A percentile compares a stretch with the other conserved stretches of the same genome.
These are phyloP conservation scores for Xerocomus brunneocitrinus DNA, from an alignment of 768 basidiomycete genomes.

Conservation along the genomic window DNA sequence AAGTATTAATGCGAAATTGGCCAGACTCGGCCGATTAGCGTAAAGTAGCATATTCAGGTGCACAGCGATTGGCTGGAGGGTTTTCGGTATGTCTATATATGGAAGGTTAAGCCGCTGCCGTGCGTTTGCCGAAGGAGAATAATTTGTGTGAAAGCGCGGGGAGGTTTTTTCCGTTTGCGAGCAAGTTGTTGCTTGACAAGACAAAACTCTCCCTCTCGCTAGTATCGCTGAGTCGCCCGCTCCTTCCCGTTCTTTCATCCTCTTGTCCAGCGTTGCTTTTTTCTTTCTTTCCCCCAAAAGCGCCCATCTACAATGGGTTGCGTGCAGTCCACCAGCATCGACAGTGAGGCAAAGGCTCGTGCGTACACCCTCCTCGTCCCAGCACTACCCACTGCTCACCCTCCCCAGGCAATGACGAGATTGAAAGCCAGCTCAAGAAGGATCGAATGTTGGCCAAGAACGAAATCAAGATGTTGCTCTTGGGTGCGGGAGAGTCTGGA, in stretches of 20 bases:
- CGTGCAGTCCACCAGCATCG: constrained; percentile 62
- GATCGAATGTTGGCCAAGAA: constrained; percentile 88
- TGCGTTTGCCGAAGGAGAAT: constrained; percentile 16
- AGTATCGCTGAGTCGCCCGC: constrained; percentile 23
- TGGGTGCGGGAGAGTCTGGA: constrained; percentile 96
- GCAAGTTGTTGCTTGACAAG: constrained; percentile 1
- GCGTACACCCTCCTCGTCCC: constrained; percentile 31
- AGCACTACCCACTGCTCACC: neutral
- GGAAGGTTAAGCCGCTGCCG: constrained; percentile 15
- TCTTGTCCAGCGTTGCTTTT: constrained; percentile 5
- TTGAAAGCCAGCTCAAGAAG: constrained; percentile 86
- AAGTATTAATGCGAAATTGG: neutral
- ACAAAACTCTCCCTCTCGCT: constrained; percentile 8
- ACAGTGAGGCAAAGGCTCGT: constrained; percentile 83
- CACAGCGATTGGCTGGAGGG: constrained; percentile 2
- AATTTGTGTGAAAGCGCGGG: constrained; percentile 10
- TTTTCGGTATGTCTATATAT: constrained; percentile 12
- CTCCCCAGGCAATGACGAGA: constrained; percentile 81
- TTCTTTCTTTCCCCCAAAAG: constrained; percentile 5
- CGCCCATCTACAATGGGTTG: constrained; percentile 57
- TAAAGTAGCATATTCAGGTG: neutral
- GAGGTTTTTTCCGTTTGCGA: constrained; percentile 13
- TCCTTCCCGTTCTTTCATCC: constrained; percentile 17
- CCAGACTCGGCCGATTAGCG: neutral
- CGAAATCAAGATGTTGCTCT: constrained; percentile 92